A percentile compares a stretch with the other conserved stretches of the same genome.
Conservation (phyloP, 495 filamentous ascomycete species). For the Lepidopterella palustris region DNA sequence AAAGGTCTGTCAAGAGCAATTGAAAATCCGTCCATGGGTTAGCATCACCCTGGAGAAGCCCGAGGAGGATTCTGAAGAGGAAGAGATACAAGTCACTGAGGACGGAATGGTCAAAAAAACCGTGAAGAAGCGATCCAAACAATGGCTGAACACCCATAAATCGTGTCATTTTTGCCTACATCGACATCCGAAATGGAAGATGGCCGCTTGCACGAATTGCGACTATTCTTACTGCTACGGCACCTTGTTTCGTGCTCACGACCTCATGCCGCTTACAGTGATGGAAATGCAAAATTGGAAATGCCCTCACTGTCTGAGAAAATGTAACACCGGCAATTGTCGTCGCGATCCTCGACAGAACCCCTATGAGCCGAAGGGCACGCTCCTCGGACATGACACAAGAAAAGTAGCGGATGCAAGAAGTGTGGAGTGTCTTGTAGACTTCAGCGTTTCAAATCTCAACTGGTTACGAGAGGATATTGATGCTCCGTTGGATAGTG, state of each 20-base stretch:
- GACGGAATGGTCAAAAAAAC: conserved; percentile 42
- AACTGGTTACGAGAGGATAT: conserved; percentile 62
- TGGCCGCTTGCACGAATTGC: conserved; percentile 71
- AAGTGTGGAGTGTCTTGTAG: conserved; percentile 78
- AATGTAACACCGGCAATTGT: conserved; percentile 80
- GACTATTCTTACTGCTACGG: conserved; percentile 77
- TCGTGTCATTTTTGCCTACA: conserved; percentile 76
- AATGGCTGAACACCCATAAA: conserved; percentile 42
- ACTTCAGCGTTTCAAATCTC: conserved; percentile 77
- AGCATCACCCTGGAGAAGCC: conserved; percentile 46
- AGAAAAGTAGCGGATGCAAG: conserved; percentile 79
- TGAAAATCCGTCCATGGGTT: conserved; percentile 61
- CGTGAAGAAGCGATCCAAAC: conserved; percentile 43
- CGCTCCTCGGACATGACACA: conserved; percentile 82
- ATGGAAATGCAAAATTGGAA: conserved; percentile 77
- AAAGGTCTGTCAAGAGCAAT: conserved; percentile 82
- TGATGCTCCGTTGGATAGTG: conserved; percentile 36
- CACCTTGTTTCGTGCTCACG: conserved; percentile 79
- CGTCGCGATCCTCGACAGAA: conserved; percentile 50
- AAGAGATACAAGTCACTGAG: conserved; percentile 39
- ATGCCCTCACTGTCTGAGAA: conserved; percentile 76
- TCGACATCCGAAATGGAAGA: conserved; percentile 70
- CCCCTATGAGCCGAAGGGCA: conserved; percentile 77
- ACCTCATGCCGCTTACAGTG: conserved; percentile 68
- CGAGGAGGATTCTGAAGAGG: conserved; percentile 35